Conservation (phyloP, 768 basidiomycete species). For the Psilocybe subaeruginosa region DNA sequence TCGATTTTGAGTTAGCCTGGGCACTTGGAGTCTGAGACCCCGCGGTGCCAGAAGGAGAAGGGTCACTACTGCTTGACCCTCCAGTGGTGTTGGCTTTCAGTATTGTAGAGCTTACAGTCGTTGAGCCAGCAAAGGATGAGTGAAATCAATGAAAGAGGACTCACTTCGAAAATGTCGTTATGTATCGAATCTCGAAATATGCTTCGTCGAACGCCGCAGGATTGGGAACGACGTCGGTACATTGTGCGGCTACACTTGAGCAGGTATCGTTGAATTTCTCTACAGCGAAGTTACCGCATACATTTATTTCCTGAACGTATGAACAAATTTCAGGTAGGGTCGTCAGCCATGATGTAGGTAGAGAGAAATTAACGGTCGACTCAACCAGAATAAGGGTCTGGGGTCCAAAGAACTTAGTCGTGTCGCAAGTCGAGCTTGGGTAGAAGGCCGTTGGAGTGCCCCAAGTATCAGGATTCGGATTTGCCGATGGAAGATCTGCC, state of each 20-base stretch:
- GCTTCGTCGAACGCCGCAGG: conserved; percentile 4
- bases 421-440: not conserved
- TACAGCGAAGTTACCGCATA: conserved; percentile 13
- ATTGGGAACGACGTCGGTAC: conserved; percentile 7
- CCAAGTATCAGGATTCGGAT: not conserved
- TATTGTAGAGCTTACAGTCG: too few relatives aligned
- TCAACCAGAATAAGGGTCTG: not conserved
- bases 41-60: too few relatives aligned
- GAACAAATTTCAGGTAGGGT: too few relatives aligned
- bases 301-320: conserved; percentile 7
- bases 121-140: too few relatives aligned
- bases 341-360: too few relatives aligned
- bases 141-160: not conserved
- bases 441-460: conserved; percentile 1
- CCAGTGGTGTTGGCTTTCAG: too few relatives aligned
- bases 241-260: conserved; percentile 8
- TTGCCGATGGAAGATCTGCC: not conserved
- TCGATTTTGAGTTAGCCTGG: too few relatives aligned
- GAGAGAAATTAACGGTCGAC: not conserved
- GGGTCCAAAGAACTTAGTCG: not conserved
- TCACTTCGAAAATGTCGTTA: conserved; percentile 12
- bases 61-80: too few relatives aligned
- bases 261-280: conserved; percentile 4
- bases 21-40: too few relatives aligned
- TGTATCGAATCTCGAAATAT: conserved; percentile 13